Base-by-base conservation (phyloP, 148 eudicot genomes). In the Chenopodium album region DNA sequence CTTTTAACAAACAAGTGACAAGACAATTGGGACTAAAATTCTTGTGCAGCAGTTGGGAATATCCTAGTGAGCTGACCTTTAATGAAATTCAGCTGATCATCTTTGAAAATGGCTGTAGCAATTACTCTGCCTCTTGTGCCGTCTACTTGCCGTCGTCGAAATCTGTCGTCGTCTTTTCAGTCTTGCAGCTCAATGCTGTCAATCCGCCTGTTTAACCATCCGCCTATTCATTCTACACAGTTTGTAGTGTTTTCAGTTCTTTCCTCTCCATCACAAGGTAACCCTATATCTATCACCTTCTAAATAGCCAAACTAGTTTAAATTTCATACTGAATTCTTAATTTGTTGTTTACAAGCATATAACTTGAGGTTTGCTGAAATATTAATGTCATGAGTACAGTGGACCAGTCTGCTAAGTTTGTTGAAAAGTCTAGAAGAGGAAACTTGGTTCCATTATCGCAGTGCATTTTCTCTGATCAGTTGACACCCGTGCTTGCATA, bases 401-500 rank as follows among this genome's bases (percentile, higher is more conserved):
- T 69, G 65, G 63, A 78, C 7, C 78, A 85, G 13, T 74, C 87
- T 48, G 22, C 71, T 32, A 82, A 85, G 84, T 92, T 92, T 37
- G 72, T 76, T 41, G 94, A 92, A 78, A 91, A 92, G 3, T 78
- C 93, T 7, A 79, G 67, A 54, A 80, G 79, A 8, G 94, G 93
- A 76, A 94, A 92, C 79, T 60, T 94, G 54, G 83, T 91, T 34
- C 93, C 98, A 7, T 82, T 94, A 26, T 85, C 85, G 67, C 83
- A 86, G 71, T 85, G 90, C 83, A 90, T 92, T 73, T 91, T 91
- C 82, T 86, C 94, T 29, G 94, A 94, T 88, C 91, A 91, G 60
- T 80, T 92, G 85, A 94, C 95, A 6, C 98, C 94, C 1, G 91
- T 92, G 88, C 89, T 94, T 9, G 98, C 98, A 8, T 94, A 94